These are phyloP conservation scores for Neofusicoccum kwambonambiense DNA, from an alignment of 2,329 filamentous ascomycete species.

Conservation along the genomic window DNA sequence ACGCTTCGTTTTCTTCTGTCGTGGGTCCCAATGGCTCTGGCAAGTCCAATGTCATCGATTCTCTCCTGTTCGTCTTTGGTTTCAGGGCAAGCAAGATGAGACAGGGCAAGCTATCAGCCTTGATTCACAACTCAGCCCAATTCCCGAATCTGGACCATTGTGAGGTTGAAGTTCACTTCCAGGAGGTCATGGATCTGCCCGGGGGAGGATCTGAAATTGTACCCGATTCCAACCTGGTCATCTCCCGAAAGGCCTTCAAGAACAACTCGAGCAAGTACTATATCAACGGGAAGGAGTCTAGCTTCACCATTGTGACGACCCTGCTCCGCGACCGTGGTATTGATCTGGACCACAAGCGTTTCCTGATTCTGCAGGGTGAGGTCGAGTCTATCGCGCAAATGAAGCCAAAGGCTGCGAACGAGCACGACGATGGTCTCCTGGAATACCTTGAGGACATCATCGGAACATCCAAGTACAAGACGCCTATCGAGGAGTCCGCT, in stretches of 20 bases:
- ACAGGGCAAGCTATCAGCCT: constrained; percentile 94
- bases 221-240: constrained; percentile 78
- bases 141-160: constrained; percentile 84
- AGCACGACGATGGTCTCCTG: constrained; percentile 92
- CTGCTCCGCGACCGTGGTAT: constrained; percentile 85
- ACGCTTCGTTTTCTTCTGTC: constrained; percentile 94
- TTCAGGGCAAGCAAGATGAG: constrained; percentile 99
- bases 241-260: constrained; percentile 91
- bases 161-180: constrained; percentile 95
- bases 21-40: constrained; percentile 97
- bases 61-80: constrained; percentile 96
- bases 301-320: constrained; percentile 87
- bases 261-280: constrained; percentile 99
- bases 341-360: constrained; percentile 96
- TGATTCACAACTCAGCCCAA: constrained; percentile 94
- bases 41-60: constrained; percentile 95
- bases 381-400: constrained; percentile 99
- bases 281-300: constrained; percentile 85
- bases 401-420: constrained; percentile 93
- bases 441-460: constrained; percentile 99
- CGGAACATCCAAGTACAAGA: constrained; percentile 97
- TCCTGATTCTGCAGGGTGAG: constrained; percentile 94
- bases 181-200: constrained; percentile 87
- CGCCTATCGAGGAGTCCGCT: constrained; percentile 91
- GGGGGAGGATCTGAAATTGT: constrained; percentile 73